Conservation (phyloP, 2,329 filamentous ascomycete genomes). For the Aphanoascus verrucosus region DNA sequence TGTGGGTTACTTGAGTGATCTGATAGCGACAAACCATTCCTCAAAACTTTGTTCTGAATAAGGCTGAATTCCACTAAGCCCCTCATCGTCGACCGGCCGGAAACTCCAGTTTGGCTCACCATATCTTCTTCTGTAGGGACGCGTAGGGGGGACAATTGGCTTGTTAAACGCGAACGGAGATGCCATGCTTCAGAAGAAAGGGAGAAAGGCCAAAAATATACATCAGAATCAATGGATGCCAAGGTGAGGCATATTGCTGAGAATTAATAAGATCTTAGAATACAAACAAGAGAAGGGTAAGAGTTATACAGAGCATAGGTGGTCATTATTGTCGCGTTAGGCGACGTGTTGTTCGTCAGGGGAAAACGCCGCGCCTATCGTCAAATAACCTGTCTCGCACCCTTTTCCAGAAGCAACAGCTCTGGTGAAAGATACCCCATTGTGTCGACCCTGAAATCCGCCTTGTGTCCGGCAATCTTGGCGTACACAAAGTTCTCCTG, state of each 20-base stretch:
- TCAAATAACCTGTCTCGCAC: neutral
- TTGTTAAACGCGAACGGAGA: neutral
- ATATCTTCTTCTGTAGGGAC: neutral
- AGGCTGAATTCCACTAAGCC: neutral
- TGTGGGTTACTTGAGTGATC: neutral
- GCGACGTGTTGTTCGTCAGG: neutral
- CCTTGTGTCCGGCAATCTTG: constrained; percentile 28
- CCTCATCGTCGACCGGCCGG: neutral
- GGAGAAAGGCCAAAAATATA: neutral
- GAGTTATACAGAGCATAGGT: neutral
- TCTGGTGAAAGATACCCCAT: constrained; percentile 21
- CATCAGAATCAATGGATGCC: neutral
- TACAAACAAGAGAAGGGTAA: constrained; percentile 1
- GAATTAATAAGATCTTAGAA: neutral
- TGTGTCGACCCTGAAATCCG: constrained; percentile 30
- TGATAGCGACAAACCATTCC: constrained; percentile 11
- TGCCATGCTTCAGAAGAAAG: neutral
- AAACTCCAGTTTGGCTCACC: constrained; percentile 7
- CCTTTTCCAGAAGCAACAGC: constrained; percentile 11
- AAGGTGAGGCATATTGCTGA: neutral
- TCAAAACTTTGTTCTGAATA: constrained; percentile 10
- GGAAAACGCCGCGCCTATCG: neutral
- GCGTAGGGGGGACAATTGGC: neutral
- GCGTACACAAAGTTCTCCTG: constrained; percentile 33
- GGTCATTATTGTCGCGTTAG: neutral